These are phyloP conservation scores for Wickerhamomyces alni DNA, from an alignment of 805 yeast genomes.

Conservation along the genomic window DNA sequence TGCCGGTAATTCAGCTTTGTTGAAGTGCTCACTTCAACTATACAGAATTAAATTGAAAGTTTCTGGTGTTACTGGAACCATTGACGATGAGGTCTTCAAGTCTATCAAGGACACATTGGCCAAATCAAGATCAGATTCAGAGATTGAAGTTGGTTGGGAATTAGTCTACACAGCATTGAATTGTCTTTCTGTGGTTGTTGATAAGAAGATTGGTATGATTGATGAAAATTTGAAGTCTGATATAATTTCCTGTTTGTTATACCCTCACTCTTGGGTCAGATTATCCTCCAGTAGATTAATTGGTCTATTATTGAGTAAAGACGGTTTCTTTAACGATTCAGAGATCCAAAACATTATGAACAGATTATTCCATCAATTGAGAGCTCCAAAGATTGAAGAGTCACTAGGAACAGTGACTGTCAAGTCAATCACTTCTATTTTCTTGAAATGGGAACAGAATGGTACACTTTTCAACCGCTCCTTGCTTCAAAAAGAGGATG, in stretches of 20 bases:
- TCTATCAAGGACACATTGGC: slow-evolving; percentile 29
- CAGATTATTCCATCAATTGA: slow-evolving; percentile 68
- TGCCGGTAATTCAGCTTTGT: slow-evolving; percentile 41
- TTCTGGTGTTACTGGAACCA: slow-evolving; percentile 32
- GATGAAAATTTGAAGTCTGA: slow-evolving; percentile 31
- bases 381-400: slow-evolving; percentile 69
- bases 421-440: slow-evolving; percentile 57
- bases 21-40: slow-evolving; percentile 69
- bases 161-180: slow-evolving; percentile 60
- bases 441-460: slow-evolving; percentile 51
- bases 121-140: slow-evolving; percentile 32
- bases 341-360: slow-evolving; percentile 65
- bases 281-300: slow-evolving; percentile 55
- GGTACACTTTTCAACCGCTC: slow-evolving; percentile 28
- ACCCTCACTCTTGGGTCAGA: slow-evolving; percentile 92
- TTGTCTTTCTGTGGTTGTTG: slow-evolving; percentile 38
- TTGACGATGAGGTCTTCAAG: slow-evolving; percentile 37
- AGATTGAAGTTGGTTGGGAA: slow-evolving; percentile 63
- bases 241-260: slow-evolving; percentile 53
- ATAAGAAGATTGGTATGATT: slow-evolving; percentile 21
- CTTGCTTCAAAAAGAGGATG: slow-evolving; percentile 20
- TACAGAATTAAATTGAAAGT: slow-evolving; percentile 55
- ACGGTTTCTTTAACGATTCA: slow-evolving; percentile 29
- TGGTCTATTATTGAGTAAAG: slow-evolving; percentile 43
- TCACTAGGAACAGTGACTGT: slow-evolving; percentile 58